A percentile compares a stretch with the other conserved stretches of the same genome.
Conservation (phyloP, 306 rosid genomes). For the Quillaja saponaria region DNA sequence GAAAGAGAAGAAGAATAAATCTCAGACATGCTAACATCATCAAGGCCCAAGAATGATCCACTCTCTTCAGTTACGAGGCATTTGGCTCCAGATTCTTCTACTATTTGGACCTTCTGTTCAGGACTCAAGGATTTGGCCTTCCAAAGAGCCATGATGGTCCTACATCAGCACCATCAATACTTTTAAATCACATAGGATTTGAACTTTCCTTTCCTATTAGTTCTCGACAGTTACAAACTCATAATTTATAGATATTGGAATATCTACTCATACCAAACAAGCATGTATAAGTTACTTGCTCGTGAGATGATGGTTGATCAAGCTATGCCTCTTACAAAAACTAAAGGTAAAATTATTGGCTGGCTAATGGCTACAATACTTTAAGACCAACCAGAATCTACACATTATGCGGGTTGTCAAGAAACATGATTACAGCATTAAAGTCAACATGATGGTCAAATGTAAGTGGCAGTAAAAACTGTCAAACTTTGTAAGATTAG, state of each 20-base stretch:
- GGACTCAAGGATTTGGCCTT: slow-evolving; percentile 85
- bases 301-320: not conserved
- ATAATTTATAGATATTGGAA: slow-evolving; percentile 23
- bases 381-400: slow-evolving; percentile 10
- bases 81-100: slow-evolving; percentile 73
- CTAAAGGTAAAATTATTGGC: slow-evolving; percentile 1
- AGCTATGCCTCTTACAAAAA: slow-evolving; percentile 3
- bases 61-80: slow-evolving; percentile 62
- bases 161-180: slow-evolving; percentile 35
- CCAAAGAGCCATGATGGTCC: slow-evolving; percentile 98
- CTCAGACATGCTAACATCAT: slow-evolving; percentile 80
- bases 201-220: slow-evolving; percentile 5
- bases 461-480: slow-evolving; percentile 2
- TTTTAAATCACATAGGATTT: slow-evolving; percentile 22
- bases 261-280: not conserved
- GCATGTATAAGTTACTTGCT: not conserved
- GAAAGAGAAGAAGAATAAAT: slow-evolving; percentile 56
- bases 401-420: slow-evolving; percentile 5
- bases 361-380: not conserved
- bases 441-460: slow-evolving; percentile 1
- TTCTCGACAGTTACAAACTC: not conserved
- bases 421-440: not conserved
- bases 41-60: slow-evolving; percentile 67
- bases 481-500: not conserved
- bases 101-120: slow-evolving; percentile 87